phyloP scores from a whole-genome alignment of 129 eudicot species.

The Oenanthe sinensis region DNA sequence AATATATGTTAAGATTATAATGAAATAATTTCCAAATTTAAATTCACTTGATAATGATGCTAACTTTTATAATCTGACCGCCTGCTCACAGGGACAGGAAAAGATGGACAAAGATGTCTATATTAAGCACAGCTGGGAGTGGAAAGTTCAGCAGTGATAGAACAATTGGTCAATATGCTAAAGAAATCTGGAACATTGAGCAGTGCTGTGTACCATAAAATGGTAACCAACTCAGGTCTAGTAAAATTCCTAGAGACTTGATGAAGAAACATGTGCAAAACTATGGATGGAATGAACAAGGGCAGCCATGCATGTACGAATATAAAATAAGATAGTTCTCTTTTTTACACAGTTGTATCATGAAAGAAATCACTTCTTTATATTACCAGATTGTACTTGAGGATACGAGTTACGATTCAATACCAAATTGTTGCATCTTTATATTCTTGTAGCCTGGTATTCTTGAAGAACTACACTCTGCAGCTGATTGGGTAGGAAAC shows the following conservation, averaged over 20 bases:
- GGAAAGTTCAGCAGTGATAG: constrained; percentile 98
- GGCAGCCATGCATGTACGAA: neutral
- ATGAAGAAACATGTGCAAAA: neutral
- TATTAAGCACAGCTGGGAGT: constrained; percentile 94
- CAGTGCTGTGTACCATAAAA: constrained; percentile 53
- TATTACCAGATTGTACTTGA: neutral
- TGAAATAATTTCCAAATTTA: neutral
- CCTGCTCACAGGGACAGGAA: constrained; percentile 67
- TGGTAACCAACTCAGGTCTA: neutral
- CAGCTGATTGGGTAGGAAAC: neutral
- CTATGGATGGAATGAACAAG: neutral
- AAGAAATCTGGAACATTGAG: constrained; percentile 82
- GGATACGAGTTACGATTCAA: neutral
- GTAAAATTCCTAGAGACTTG: neutral
- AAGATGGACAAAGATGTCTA: constrained; percentile 94
- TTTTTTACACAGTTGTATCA: neutral
- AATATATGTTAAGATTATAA: neutral
- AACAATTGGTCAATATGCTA: constrained; percentile 86
- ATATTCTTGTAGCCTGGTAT: neutral
- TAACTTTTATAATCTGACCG: neutral
- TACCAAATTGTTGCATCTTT: neutral
- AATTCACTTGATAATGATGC: neutral
- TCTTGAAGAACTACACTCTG: neutral
- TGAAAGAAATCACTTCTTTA: neutral
- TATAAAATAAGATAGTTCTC: neutral